Evolutionary conservation across 2,329 filamentous ascomycete genomes (phyloP).

Genomic region (Amesomyces nigricolor): DNA sequence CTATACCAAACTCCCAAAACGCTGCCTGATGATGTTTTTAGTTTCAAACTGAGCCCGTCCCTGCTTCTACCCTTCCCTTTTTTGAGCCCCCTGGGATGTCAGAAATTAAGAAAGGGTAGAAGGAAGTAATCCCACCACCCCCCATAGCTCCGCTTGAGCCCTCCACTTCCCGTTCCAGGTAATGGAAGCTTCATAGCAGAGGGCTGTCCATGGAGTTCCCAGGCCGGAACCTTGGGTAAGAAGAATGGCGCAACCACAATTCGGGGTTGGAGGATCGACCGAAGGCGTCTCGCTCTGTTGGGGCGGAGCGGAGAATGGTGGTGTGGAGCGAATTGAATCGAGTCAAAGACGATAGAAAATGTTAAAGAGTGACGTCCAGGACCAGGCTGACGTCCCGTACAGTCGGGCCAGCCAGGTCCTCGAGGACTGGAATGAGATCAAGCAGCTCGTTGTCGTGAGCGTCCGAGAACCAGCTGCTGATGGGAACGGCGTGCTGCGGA

Average conservation of each 20-base stretch:
- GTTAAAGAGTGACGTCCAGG: constrained; percentile 77
- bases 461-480: constrained; percentile 99
- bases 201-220: neutral
- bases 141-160: neutral
- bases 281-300: constrained; percentile 51
- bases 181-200: neutral
- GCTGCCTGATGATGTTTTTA: constrained; percentile 5
- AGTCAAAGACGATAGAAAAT: constrained; percentile 27
- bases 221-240: constrained; percentile 30
- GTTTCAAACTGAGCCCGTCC: constrained; percentile 10
- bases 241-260: constrained; percentile 33
- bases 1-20: constrained; percentile 22
- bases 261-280: constrained; percentile 21
- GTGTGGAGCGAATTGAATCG: neutral
- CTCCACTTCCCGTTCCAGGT: neutral
- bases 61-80: constrained; percentile 9
- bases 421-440: constrained; percentile 94
- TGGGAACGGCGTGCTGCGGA: constrained; percentile 95
- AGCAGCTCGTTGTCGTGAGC: constrained; percentile 98
- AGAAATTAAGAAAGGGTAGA: neutral
- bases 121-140: neutral
- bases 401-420: constrained; percentile 83
- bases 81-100: neutral
- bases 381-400: constrained; percentile 96
- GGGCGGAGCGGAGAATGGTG: constrained; percentile 21